Evolutionary conservation across 129 eudicot species (phyloP), one percentile per base, ranked within the genome.

Genomic region (Oenanthe sinensis): DNA sequence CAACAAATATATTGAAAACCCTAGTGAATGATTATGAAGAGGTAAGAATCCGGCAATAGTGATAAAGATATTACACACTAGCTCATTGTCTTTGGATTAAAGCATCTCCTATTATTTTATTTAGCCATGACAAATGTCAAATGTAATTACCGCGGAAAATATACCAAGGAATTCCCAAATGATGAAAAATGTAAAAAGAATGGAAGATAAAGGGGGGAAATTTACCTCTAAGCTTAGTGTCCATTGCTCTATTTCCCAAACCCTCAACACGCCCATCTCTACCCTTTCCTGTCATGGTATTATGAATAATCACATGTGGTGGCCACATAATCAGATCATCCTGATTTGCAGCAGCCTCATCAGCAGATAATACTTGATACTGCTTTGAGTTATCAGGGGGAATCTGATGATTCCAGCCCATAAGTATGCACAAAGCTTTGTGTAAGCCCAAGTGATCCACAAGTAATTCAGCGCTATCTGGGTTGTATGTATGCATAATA

Each of bases 321-420:
- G 99, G 96, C 97, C 99, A 95, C 90, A 95, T 58, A 72, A 95
- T 87, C 60, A 95, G 83, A 81, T 95, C 97, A 82, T 92, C 94
- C 79, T 77, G 90, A 81, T 83, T 81, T 17, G 93, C 96, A 33
- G 87, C 87, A 43, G 91, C 96, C 75, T 95, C 90, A 47, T 88
- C 91, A 78, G 90, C 86, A 85, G 99, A 86, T 78, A 92, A 80
- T 36, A 78, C 78, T 81, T 90, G 97, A 90, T 95, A 95, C 76
- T 82, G 80, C 89, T 80, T 92, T 12, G 91, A 91, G 85, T 86
- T 90, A 85, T 92, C 97, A 82, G 99, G 99, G 65, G 94, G 83
- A 85, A 85, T 86, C 83, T 77, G 30, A 86, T 87, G 85, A 82
- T 87, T 90, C 99, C 99, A 95, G 48, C 97, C 92, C 96, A 91